A percentile compares a stretch with the other conserved stretches of the same genome.
Evolutionary conservation across 1,284 basidiomycete species (phyloP).

Genomic region (Phlebopus sp.): DNA sequence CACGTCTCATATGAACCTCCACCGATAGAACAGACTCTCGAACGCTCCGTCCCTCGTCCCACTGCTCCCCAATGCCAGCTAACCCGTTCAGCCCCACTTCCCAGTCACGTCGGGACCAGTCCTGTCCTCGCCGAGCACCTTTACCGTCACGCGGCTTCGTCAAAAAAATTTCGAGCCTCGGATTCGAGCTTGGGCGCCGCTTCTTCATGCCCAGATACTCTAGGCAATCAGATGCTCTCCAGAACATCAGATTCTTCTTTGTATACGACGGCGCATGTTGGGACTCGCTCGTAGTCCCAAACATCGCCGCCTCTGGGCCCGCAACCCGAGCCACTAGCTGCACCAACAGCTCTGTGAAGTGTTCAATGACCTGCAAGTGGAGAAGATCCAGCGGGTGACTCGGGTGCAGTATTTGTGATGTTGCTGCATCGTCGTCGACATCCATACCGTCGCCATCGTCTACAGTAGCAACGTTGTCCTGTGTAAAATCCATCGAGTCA

Average conservation of each 20-base stretch:
- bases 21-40: constrained; percentile 48
- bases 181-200: constrained; percentile 33
- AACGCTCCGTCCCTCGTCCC: constrained; percentile 51
- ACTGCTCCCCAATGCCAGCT: constrained; percentile 45
- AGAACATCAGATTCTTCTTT: constrained; percentile 42
- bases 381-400: constrained; percentile 62
- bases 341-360: constrained; percentile 59
- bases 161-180: constrained; percentile 51
- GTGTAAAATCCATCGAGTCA: constrained; percentile 22
- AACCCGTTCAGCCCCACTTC: constrained; percentile 47
- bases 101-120: constrained; percentile 71
- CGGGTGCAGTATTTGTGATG: constrained; percentile 32
- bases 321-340: constrained; percentile 56
- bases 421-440: constrained; percentile 50
- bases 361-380: constrained; percentile 65
- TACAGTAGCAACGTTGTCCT: constrained; percentile 11
- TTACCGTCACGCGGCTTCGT: constrained; percentile 41
- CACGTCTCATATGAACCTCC: constrained; percentile 43
- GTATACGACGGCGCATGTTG: constrained; percentile 53
- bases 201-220: constrained; percentile 49
- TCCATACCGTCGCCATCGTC: constrained; percentile 54
- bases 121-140: constrained; percentile 59
- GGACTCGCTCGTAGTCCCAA: constrained; percentile 39
- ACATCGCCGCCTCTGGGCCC: constrained; percentile 39
- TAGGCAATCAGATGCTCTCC: constrained; percentile 55